phyloP scores from a whole-genome alignment of 2,329 filamentous ascomycete species.

The Penicillium sp. region DNA sequence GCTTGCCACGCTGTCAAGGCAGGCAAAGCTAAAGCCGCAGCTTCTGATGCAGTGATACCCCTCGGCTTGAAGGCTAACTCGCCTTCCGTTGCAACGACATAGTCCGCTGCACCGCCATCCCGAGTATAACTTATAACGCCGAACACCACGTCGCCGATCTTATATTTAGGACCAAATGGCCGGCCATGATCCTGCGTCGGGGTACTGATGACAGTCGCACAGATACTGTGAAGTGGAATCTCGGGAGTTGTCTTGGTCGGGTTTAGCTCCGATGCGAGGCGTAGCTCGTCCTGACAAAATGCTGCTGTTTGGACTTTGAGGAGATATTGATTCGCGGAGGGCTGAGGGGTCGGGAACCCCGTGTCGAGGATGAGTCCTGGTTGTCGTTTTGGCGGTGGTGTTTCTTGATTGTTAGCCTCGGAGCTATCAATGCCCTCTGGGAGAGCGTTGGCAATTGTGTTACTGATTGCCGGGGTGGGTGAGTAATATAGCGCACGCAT shows the following conservation, averaged over 20 bases:
- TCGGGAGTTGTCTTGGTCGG: conserved; percentile 35
- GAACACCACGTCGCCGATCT: conserved; percentile 46
- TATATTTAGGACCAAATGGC: conserved; percentile 41
- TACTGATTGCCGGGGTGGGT: conserved; percentile 24
- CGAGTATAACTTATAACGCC: conserved; percentile 42
- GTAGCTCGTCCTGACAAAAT: conserved; percentile 45
- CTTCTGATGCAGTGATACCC: conserved; percentile 40
- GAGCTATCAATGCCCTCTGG: background rate
- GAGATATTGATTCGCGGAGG: conserved; percentile 43
- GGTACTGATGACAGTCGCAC: conserved; percentile 44
- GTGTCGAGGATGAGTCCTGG: conserved; percentile 38
- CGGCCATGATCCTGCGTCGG: conserved; percentile 35
- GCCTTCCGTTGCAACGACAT: conserved; percentile 40
- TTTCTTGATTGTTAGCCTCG: conserved; percentile 13
- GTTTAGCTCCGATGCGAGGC: conserved; percentile 28
- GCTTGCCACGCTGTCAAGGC: conserved; percentile 49
- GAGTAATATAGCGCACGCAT: conserved; percentile 47
- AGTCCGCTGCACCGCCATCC: conserved; percentile 49
- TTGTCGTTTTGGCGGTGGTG: conserved; percentile 18
- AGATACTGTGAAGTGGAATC: conserved; percentile 48
- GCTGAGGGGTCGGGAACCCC: conserved; percentile 42
- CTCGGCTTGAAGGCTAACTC: conserved; percentile 44
- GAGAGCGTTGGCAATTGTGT: conserved; percentile 1
- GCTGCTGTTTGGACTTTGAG: conserved; percentile 46
- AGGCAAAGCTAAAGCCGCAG: conserved; percentile 43